Evolutionary conservation across 805 yeast genomes (phyloP).

Genomic region (Candida corydali): DNA sequence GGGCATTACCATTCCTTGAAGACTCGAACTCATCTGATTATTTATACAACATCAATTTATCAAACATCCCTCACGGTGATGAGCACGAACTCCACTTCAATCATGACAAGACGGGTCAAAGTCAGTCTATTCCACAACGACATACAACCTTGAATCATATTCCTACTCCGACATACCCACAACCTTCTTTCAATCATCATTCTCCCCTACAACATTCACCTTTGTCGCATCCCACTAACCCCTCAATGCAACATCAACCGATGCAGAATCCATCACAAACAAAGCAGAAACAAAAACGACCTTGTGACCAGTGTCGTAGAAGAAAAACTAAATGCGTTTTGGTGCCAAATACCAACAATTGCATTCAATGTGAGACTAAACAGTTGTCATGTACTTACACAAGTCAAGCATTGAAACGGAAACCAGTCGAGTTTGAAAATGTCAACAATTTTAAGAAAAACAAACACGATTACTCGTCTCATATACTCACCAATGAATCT

Average conservation of each 20-base stretch:
- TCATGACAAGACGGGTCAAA: background rate
- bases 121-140: background rate
- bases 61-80: slow-evolving; percentile 5
- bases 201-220: slow-evolving; percentile 14
- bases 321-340: slow-evolving; percentile 77
- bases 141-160: background rate
- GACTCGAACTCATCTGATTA: slow-evolving; percentile 25
- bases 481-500: slow-evolving; percentile 11
- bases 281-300: slow-evolving; percentile 46
- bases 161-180: background rate
- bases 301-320: slow-evolving; percentile 84
- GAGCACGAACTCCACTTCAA: background rate
- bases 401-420: slow-evolving; percentile 24
- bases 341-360: slow-evolving; percentile 56
- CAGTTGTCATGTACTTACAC: slow-evolving; percentile 71
- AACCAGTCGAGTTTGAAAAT: slow-evolving; percentile 8
- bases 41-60: slow-evolving; percentile 30
- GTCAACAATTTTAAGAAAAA: slow-evolving; percentile 14
- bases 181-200: slow-evolving; percentile 8
- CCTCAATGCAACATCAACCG: slow-evolving; percentile 27
- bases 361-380: slow-evolving; percentile 74
- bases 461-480: slow-evolving; percentile 12
- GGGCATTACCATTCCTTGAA: slow-evolving; percentile 33
- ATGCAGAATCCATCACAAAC: slow-evolving; percentile 13
- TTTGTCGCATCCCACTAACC: background rate